Evolutionary conservation across 495 filamentous ascomycete species (phyloP), one percentile per base, ranked within the genome.

Genomic region (Penicillium chermesinum): DNA sequence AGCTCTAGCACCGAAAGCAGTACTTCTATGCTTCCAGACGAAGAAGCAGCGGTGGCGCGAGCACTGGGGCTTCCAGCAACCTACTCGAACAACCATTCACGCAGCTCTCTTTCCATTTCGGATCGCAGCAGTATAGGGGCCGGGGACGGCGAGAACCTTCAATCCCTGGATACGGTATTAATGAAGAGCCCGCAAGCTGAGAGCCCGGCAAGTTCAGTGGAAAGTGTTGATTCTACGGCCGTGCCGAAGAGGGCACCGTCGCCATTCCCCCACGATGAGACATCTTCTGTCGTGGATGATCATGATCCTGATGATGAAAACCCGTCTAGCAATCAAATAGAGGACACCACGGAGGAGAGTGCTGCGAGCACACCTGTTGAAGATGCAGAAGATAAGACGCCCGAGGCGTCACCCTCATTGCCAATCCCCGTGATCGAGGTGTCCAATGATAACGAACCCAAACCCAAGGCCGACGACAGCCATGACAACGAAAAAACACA

Each of bases 21-120:
- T 17, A 47, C 64, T 30, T 59, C 65, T 14, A 68, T 62, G 44
- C 61, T 71, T 2, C 67, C 72, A 51, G 76, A 84, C 52, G 80
- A 83, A 48, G 86, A 90, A 63, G 84, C 86, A 12, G 81, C 78
- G 5, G 85, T 90, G 1, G 85, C 85, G 1, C 77, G 78, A 50
- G 86, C 85, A 2, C 75, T 89, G 1, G 85, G 85, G 0, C 62
- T 88, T 0, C 83, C 82, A 4, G 58, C 61, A 7, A 46, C 62
- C 2, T 75, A 71, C 40, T 62, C 59, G 1, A 49, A 50, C 27
- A 42, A 49, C 8, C 56, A 61, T 39, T 73, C 72, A 1, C 69
- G 69, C 7, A 71, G 58, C 38, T 86, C 65, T 63, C 78, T 65
- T 62, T 81, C 46, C 65, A 76, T 50, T 53, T 80, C 63, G 38